A percentile compares a stretch with the other conserved stretches of the same genome.
Evolutionary conservation across 768 basidiomycete species (phyloP).

Genomic region (Galerina sulciceps): DNA sequence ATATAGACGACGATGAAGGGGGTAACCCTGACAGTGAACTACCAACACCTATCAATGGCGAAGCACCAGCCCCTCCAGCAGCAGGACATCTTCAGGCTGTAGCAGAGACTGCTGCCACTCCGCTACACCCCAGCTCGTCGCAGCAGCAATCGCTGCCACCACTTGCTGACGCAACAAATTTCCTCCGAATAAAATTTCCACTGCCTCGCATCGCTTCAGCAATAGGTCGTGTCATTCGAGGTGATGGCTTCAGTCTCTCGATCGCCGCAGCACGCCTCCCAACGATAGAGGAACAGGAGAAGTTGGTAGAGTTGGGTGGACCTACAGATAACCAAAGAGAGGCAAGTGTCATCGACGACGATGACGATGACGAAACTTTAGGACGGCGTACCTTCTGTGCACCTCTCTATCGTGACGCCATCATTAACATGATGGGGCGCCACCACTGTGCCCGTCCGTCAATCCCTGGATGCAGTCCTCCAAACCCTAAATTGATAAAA

Average conservation of each 20-base stretch:
- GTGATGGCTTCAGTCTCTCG: not conserved
- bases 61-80: slow-evolving; percentile 49
- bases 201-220: not conserved
- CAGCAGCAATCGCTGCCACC: not conserved
- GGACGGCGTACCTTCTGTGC: slow-evolving; percentile 23
- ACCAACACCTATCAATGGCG: not conserved
- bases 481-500: slow-evolving; percentile 20
- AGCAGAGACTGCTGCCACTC: not conserved
- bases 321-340: not conserved
- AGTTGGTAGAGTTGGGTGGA: not conserved
- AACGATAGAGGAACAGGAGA: slow-evolving; percentile 1
- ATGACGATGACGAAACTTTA: slow-evolving; percentile 10
- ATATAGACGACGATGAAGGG: slow-evolving; percentile 24
- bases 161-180: slow-evolving; percentile 1
- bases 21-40: slow-evolving; percentile 57
- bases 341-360: not conserved
- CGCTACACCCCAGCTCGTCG: not conserved
- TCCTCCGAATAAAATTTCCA: slow-evolving; percentile 6
- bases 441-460: slow-evolving; percentile 26
- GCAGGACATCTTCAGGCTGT: no score
- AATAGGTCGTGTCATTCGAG: not conserved
- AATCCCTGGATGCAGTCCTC: slow-evolving; percentile 24
- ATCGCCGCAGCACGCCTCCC: not conserved
- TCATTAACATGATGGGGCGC: slow-evolving; percentile 21
- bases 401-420: slow-evolving; percentile 5